phyloP scores from a whole-genome alignment of 73 alveolate species.

The Durusdinium trenchii region DNA sequence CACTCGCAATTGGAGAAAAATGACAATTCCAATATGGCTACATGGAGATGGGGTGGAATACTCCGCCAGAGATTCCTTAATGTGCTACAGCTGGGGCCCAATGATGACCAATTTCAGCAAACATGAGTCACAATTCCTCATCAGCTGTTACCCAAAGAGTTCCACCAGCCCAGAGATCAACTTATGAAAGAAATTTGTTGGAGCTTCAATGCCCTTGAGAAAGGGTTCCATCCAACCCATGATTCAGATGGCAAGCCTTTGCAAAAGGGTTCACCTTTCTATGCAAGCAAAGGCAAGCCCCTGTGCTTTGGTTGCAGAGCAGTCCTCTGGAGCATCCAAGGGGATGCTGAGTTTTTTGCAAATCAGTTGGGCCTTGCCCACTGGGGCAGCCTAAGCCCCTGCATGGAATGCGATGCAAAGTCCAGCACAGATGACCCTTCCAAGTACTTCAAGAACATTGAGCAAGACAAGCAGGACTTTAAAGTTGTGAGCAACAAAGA shows the following conservation, averaged over 20 bases:
- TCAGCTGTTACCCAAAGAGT: neutral
- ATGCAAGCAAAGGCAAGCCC: neutral
- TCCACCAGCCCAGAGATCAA: neutral
- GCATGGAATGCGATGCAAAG: neutral
- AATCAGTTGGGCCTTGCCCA: neutral
- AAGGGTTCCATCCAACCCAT: neutral
- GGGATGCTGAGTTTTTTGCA: conserved; percentile 1
- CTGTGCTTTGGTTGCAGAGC: neutral
- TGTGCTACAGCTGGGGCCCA: conserved; percentile 10
- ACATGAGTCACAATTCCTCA: neutral
- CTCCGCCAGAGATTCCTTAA: neutral
- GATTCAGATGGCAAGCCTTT: conserved; percentile 16
- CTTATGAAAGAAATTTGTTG: conserved; percentile 6
- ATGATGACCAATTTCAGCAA: neutral
- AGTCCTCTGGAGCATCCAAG: conserved; percentile 8
- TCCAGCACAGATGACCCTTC: no score
- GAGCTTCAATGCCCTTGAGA: conserved; percentile 23
- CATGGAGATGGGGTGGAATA: conserved; percentile 67
- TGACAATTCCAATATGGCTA: neutral
- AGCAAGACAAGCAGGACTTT: conserved; percentile 22
- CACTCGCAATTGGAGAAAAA: neutral
- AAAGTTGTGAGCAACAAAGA: neutral
- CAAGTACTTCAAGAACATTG: neutral
- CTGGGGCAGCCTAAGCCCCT: neutral
- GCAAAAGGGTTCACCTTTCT: conserved; percentile 35